phyloP scores from a whole-genome alignment of 2,329 filamentous ascomycete species.

The Plenodomus tracheiphilus region DNA sequence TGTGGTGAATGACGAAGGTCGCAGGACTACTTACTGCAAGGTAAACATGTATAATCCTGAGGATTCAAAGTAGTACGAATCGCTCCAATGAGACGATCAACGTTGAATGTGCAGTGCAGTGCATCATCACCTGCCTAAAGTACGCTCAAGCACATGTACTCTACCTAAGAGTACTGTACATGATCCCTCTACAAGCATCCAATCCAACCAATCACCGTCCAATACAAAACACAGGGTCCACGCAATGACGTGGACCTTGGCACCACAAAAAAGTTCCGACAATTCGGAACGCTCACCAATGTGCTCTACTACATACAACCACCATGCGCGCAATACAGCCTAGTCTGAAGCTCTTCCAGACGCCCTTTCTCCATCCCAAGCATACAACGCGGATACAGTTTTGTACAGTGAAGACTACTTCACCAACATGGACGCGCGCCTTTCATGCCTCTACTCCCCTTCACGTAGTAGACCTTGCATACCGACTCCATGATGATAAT shows the following conservation, averaged over 20 bases:
- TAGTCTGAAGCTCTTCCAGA: slow-evolving; percentile 13
- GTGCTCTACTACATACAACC: slow-evolving; percentile 1
- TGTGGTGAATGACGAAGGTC: too few species aligned
- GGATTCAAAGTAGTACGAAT: too few species aligned
- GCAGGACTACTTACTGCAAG: too few species aligned
- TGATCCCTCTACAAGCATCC: too few species aligned
- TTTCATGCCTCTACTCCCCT: slow-evolving; percentile 32
- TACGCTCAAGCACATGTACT: too few species aligned
- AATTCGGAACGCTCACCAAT: slow-evolving; percentile 8
- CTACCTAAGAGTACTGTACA: too few species aligned
- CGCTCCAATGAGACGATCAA: too few species aligned
- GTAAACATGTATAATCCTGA: too few species aligned
- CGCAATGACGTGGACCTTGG: slow-evolving; percentile 18
- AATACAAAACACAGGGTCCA: neutral
- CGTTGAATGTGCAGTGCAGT: too few species aligned
- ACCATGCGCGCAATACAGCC: slow-evolving; percentile 21
- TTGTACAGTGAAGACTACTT: neutral
- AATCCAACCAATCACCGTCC: too few species aligned
- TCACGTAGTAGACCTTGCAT: slow-evolving; percentile 37
- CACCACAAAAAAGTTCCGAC: slow-evolving; percentile 15
- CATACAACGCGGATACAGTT: slow-evolving; percentile 10
- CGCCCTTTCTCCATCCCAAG: slow-evolving; percentile 16
- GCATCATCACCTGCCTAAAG: too few species aligned
- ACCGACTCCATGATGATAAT: slow-evolving; percentile 40
- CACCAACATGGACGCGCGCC: slow-evolving; percentile 27